Evolutionary conservation across 2,329 filamentous ascomycete species (phyloP), one percentile per base, ranked within the genome.

Genomic region (Scopulariopsis brevicaulis): DNA sequence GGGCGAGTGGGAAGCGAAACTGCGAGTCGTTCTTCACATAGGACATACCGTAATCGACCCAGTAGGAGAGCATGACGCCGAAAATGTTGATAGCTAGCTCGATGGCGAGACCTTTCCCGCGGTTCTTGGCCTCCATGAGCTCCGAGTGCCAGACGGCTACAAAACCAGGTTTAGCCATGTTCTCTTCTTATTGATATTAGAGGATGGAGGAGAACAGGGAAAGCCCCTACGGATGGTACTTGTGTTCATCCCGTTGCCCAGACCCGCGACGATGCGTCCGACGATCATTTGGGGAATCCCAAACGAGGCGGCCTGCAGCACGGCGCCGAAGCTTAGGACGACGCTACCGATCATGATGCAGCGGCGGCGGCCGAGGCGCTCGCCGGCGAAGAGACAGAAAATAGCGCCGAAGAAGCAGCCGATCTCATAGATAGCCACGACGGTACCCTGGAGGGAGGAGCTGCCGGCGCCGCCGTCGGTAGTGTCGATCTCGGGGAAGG

Each of bases 61-160:
- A 70, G 0, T 64, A 64, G 1, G 74, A 73, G n/a, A 78, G 71
- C 55, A 73, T 72, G 14, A 77, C 69, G 0, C 75, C 75, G 7
- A 78, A 65, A 43, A 76, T 76, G 0, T 73, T 75, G 35, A 76
- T 69, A 5, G 72, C 76, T 4, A 74, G 74, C 58, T 75, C 75
- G 2, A 78, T 75, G 22, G 77, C 77, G 48, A 82, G 75, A 25
- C 79, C 66, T 55, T 71, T 69, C 35, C 79, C 79, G 35, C 78
- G 73, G 52, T 75, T 74, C 28, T 71, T 67, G 1, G 75, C 67
- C 2, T 65, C 65, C 0, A 69, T 64, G 58, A 66, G 69, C 43
- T 71, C 68, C 2, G 64, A 64, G 11, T 69, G 67, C 12, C 34
- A 72, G 64, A 69, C 64, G 2, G 74, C n/a, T n/a, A n/a, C n/a